Evolutionary conservation across 768 basidiomycete species (phyloP), one percentile per base, ranked within the genome.

Genomic region (Phaeotremella skinneri): DNA sequence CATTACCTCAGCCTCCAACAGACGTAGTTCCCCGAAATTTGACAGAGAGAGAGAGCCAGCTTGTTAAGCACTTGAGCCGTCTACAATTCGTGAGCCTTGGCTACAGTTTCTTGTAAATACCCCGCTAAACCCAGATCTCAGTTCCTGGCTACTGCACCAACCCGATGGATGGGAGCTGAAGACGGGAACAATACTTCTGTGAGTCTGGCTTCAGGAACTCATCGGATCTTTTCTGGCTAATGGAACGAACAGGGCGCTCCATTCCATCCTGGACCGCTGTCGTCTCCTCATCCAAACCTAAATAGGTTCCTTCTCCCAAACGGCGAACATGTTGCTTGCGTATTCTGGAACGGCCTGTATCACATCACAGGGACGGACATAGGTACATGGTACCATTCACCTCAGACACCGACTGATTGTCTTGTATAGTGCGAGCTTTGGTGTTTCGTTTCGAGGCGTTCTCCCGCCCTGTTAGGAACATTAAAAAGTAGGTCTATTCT

Each of bases 351-450:
- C 49, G 87, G 91, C 5, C 82, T 89, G 27, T 92, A 91, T 73
- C 90, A 94, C 72, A 90, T 97, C 78, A 94, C 92, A 1, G 93
- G 93, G 29, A 97, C 93, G 5, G 93, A 97, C 78, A 96, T 97
- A 73, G 75, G 76, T 78, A 25, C 55, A 73, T 56, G 37, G 37
- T 9, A 39, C 11, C 9, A n/a, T 39, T 39, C n/a, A n/a, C 32
- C 21, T 32, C 20, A 3, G 21, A 17, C 32, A n/a, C n/a, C n/a
- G n/a, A n/a, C n/a, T n/a, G n/a, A n/a, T n/a, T n/a, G n/a, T n/a
- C n/a, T n/a, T n/a, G 34, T 9, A 13, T 23, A 78, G 92, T 97
- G 27, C 83, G 93, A 64, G 90, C 91, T 4, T 81, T 97, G 54
- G 87, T 91, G 17, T 94, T 96, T 76, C 84, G 92, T 21, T 92